phyloP scores from a whole-genome alignment of 306 rosid species.

The Dicorynia guianensis region DNA sequence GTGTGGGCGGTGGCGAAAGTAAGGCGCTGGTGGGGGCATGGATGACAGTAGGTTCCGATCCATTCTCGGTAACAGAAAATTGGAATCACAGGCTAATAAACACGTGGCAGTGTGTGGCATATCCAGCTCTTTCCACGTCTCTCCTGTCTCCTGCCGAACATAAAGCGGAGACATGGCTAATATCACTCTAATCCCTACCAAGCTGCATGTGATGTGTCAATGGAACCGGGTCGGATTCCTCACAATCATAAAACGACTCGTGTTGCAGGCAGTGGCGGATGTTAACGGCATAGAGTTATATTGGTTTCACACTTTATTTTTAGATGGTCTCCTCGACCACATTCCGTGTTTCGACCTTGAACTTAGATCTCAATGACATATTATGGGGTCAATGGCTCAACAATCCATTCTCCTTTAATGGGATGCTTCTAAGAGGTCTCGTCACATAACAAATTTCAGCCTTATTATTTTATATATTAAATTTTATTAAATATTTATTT shows the following conservation, averaged over 20 bases:
- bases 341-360: constrained; percentile 28
- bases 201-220: constrained; percentile 1
- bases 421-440: too few species aligned
- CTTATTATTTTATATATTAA: too few species aligned
- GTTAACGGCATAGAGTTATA: too few species aligned
- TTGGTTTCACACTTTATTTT: too few species aligned
- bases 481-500: too few species aligned
- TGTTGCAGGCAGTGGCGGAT: too few species aligned
- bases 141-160: not conserved
- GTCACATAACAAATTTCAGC: too few species aligned
- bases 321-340: not conserved
- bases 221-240: not conserved
- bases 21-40: too few species aligned
- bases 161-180: not conserved
- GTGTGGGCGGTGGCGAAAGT: too few species aligned
- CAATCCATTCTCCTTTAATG: too few species aligned
- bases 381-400: not conserved
- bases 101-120: not conserved
- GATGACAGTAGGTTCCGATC: not conserved
- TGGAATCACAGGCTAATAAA: not conserved
- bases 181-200: not conserved
- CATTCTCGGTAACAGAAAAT: not conserved
- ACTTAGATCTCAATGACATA: not conserved
- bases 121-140: not conserved
- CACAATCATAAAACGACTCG: constrained; percentile 12